Percentiles rank a stretch among this genome's conserved stretches.
phyloP scores from a whole-genome alignment of 257 asterid genomes.

The Fraxinus quadrangulata region DNA sequence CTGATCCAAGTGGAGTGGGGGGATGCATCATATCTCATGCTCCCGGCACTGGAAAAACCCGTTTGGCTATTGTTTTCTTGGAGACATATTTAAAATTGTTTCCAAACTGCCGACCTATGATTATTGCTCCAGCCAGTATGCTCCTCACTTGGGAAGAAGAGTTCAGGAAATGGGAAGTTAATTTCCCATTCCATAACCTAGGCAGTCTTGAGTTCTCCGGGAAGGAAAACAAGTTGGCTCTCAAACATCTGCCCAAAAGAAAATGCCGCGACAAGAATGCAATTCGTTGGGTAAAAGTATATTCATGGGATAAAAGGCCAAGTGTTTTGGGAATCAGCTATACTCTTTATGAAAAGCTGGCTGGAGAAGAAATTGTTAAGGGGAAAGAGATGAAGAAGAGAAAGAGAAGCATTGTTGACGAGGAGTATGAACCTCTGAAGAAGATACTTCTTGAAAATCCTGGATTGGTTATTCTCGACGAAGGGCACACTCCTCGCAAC shows the following conservation, averaged over 20 bases:
- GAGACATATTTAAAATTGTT: conserved; percentile 49
- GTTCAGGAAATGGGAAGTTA: conserved; percentile 57
- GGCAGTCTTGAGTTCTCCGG: conserved; percentile 34
- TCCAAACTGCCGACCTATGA: conserved; percentile 49
- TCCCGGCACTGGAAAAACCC: conserved; percentile 78
- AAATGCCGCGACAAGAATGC: conserved; percentile 11
- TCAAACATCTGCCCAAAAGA: not conserved
- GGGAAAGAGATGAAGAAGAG: conserved; percentile 14
- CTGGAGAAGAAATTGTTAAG: conserved; percentile 29
- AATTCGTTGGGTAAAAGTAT: conserved; percentile 43
- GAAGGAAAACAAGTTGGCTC: conserved; percentile 15
- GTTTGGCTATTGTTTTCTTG: conserved; percentile 50
- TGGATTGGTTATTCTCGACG: conserved; percentile 58
- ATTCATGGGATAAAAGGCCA: conserved; percentile 38
- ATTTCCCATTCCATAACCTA: conserved; percentile 54
- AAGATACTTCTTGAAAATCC: conserved; percentile 52
- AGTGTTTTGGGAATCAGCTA: conserved; percentile 62
- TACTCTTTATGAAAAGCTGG: conserved; percentile 44
- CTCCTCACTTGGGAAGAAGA: conserved; percentile 75
- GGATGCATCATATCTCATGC: conserved; percentile 87
- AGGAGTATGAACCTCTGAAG: conserved; percentile 21
- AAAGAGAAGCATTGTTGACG: not conserved
- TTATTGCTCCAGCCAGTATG: conserved; percentile 65
- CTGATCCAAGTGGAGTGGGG: conserved; percentile 39
- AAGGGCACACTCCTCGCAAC: conserved; percentile 71